A percentile compares a stretch with the other conserved stretches of the same genome.
Conservation (phyloP, 352 stramenopile genomes). For the Pythium folliculosum region DNA sequence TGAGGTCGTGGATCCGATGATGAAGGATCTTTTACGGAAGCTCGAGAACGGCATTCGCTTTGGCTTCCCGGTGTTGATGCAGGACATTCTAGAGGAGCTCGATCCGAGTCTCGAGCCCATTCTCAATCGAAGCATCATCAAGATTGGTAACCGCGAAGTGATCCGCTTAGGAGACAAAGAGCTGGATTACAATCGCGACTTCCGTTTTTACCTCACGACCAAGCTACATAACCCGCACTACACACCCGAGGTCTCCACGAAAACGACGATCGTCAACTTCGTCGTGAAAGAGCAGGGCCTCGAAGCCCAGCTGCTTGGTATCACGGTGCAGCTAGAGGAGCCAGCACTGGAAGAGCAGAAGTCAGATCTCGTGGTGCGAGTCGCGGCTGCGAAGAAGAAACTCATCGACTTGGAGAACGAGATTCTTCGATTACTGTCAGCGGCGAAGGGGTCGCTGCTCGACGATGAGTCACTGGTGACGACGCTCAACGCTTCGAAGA, state of each 20-base stretch:
- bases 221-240: constrained; percentile 97
- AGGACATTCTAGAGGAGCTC: constrained; percentile 96
- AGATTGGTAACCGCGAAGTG: constrained; percentile 92
- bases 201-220: constrained; percentile 96
- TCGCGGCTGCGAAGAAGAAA: constrained; percentile 94
- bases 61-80: constrained; percentile 92
- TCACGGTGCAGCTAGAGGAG: constrained; percentile 94
- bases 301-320: constrained; percentile 93
- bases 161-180: constrained; percentile 95
- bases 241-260: constrained; percentile 94
- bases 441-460: constrained; percentile 91
- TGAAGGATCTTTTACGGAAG: constrained; percentile 93
- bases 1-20: constrained; percentile 94
- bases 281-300: constrained; percentile 95
- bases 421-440: constrained; percentile 91
- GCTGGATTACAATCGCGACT: constrained; percentile 94
- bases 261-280: constrained; percentile 97
- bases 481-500: constrained; percentile 95
- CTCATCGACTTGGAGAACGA: constrained; percentile 96
- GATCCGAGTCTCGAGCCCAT: constrained; percentile 94
- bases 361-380: constrained; percentile 87
- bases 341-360: constrained; percentile 95
- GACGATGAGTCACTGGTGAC: constrained; percentile 95
- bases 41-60: constrained; percentile 95
- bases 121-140: constrained; percentile 94